Conservation (phyloP, 371 early-diverging fungal species). For the Phascolomyces articulosus region DNA sequence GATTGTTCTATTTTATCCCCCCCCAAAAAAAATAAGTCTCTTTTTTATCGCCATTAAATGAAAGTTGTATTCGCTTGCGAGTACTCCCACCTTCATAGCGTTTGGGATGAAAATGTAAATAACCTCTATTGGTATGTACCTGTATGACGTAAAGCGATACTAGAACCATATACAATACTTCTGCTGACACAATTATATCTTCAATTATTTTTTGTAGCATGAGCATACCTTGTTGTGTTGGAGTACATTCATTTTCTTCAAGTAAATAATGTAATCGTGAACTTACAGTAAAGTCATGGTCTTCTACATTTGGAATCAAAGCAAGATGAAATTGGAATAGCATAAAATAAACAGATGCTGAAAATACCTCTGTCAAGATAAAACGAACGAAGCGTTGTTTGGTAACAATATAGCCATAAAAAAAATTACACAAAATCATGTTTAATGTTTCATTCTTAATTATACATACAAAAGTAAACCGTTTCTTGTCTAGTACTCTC, state of each 20-base stretch:
- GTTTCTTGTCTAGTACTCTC: conserved; percentile 76
- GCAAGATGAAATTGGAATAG: conserved; percentile 85
- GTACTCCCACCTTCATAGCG: conserved; percentile 80
- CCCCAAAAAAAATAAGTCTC: too few species aligned
- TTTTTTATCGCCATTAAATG: too few species aligned
- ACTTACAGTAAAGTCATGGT: conserved; percentile 83
- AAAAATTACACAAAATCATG: too few species aligned
- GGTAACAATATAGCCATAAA: too few species aligned
- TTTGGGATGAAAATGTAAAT: conserved; percentile 88
- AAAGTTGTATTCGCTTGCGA: conserved; percentile 43
- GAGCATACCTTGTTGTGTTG: conserved; percentile 30
- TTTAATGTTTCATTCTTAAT: too few species aligned
- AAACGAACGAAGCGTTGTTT: conserved; percentile 58
- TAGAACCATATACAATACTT: conserved; percentile 83
- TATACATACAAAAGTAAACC: conserved; percentile 35
- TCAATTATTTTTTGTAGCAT: too few species aligned
- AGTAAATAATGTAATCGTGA: conserved; percentile 68
- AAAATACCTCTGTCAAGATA: conserved; percentile 75
- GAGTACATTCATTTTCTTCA: conserved; percentile 25
- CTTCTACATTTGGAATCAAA: conserved; percentile 65
- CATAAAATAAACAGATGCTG: conserved; percentile 77
- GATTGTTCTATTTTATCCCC: conserved; percentile 79
- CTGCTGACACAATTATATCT: too few species aligned
- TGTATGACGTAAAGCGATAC: conserved; percentile 74
- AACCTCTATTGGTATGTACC: conserved; percentile 76